Conservation (phyloP, 2,329 filamentous ascomycete genomes). For the Fusarium sororula region DNA sequence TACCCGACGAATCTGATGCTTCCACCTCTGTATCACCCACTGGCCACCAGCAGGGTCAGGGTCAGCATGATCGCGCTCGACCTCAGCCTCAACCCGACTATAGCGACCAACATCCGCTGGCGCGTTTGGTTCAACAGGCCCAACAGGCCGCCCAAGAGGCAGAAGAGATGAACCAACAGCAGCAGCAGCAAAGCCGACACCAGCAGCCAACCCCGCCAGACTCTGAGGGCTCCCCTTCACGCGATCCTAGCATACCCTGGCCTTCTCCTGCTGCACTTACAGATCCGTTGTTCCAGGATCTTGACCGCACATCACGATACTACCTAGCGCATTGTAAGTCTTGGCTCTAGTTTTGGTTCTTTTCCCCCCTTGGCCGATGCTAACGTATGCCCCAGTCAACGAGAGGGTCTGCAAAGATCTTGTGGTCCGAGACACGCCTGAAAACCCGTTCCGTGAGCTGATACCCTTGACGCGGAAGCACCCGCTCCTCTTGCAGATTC, state of each 20-base stretch:
- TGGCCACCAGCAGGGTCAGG: slow-evolving; percentile 6
- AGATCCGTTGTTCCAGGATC: slow-evolving; percentile 65
- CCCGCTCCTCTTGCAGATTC: slow-evolving; percentile 58
- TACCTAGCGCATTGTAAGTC: slow-evolving; percentile 61
- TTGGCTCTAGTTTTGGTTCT: slow-evolving; percentile 3
- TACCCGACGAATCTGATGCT: slow-evolving; percentile 32
- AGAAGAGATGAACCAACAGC: slow-evolving; percentile 19
- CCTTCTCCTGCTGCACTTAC: slow-evolving; percentile 49
- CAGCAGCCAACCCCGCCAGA: neutral
- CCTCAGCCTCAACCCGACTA: slow-evolving; percentile 32
- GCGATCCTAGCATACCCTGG: slow-evolving; percentile 27
- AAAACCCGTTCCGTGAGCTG: slow-evolving; percentile 59
- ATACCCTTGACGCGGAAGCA: slow-evolving; percentile 57
- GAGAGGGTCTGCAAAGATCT: slow-evolving; percentile 64
- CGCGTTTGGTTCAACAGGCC: slow-evolving; percentile 21
- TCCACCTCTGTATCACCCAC: slow-evolving; percentile 12
- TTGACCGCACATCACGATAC: slow-evolving; percentile 55
- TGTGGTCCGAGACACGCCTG: slow-evolving; percentile 57
- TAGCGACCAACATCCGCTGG: slow-evolving; percentile 34
- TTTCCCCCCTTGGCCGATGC: slow-evolving; percentile 22
- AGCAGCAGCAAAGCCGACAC: neutral
- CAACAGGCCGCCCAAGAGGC: slow-evolving; percentile 30
- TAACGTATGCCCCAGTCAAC: slow-evolving; percentile 50
- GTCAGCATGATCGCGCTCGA: slow-evolving; percentile 9
- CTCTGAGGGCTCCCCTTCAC: neutral